These are phyloP conservation scores for Talaromyces sp. DNA, from an alignment of 2,329 filamentous ascomycete species.

Conservation along the genomic window DNA sequence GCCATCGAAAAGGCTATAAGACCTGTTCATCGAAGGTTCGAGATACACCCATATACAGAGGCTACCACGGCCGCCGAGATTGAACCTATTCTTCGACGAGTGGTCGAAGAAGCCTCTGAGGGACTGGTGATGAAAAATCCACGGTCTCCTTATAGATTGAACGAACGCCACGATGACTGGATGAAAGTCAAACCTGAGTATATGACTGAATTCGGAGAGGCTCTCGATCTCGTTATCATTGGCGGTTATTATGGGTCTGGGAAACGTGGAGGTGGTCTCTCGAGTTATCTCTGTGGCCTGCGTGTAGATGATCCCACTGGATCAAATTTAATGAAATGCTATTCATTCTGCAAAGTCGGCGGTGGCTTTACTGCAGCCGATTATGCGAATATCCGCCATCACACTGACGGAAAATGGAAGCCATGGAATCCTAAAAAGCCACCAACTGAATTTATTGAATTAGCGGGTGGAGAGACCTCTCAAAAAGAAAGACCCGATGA, in stretches of 20 bases:
- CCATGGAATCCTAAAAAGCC: slow-evolving; percentile 77
- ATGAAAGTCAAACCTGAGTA: slow-evolving; percentile 99
- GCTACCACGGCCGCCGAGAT: slow-evolving; percentile 68
- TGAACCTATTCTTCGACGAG: slow-evolving; percentile 72
- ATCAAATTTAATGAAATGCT: slow-evolving; percentile 67
- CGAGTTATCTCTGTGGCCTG: slow-evolving; percentile 87
- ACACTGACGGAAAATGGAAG: slow-evolving; percentile 87
- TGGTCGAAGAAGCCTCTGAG: slow-evolving; percentile 83
- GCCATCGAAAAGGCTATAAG: slow-evolving; percentile 71
- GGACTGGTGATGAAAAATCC: slow-evolving; percentile 94
- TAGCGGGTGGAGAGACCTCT: slow-evolving; percentile 67
- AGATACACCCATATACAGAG: slow-evolving; percentile 70
- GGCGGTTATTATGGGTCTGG: slow-evolving; percentile 93
- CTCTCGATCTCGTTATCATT: slow-evolving; percentile 81
- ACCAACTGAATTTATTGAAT: slow-evolving; percentile 72
- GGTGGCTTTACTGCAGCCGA: slow-evolving; percentile 84
- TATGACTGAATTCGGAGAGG: slow-evolving; percentile 94
- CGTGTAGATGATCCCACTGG: slow-evolving; percentile 62
- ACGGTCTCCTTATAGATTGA: slow-evolving; percentile 77
- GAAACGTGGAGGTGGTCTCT: slow-evolving; percentile 73
- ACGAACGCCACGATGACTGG: slow-evolving; percentile 92
- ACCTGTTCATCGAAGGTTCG: slow-evolving; percentile 69
- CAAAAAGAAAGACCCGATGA: slow-evolving; percentile 80
- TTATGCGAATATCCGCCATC: slow-evolving; percentile 75
- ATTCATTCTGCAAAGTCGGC: slow-evolving; percentile 98